Base-by-base conservation (phyloP, 371 early-diverging fungal genomes). In the Nematocida sp. region DNA sequence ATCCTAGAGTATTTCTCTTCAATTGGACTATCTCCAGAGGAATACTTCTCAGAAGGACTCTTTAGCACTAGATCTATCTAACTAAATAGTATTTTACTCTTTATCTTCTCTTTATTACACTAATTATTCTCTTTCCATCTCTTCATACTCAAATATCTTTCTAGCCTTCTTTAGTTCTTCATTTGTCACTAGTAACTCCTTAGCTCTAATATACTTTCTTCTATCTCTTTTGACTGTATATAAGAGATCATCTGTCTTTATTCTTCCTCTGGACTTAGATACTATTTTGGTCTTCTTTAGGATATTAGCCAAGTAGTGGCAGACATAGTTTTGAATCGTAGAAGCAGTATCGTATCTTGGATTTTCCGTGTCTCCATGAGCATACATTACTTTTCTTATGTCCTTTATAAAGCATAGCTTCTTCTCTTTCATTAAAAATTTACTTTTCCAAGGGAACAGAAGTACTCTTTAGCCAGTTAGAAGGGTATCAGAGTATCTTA, bases 141-240 rank as follows among this genome's bases (percentile, higher is more conserved):
- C 79, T 52, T 83, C 82, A 49, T 64, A 67, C 15, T 82, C 81
- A 81, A 83, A 79, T 0, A 78, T 66, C 48, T 81, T 81, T 53
- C 91, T 87, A 2, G 95, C 94, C 54, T 86, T 84, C 78, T 89
- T 88, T 63, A 97, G 88, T 76, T 95, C 95, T 84, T 94, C 91
- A 78, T 89, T 90, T 86, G 91, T 88, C 54, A 89, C 87, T 29
- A 97, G 79, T 31, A 97, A 84, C 77, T 96, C 93, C 65, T 94
- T 92, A 1, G 92, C 91, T 77, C 98, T 87, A 0, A 90, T 91
- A 35, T 93, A 87, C 81, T 95, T 95, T 84, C 91, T 94, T 35
- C 90, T 87, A 77, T 97, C 96, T 63, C 90, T 89, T 54, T 92
- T 88, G 29, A 97, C 79, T 7, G 88, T 88, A 78, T 90, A 90